Conservation (phyloP, 345 rosid genomes). For the Citrus trifoliata region DNA sequence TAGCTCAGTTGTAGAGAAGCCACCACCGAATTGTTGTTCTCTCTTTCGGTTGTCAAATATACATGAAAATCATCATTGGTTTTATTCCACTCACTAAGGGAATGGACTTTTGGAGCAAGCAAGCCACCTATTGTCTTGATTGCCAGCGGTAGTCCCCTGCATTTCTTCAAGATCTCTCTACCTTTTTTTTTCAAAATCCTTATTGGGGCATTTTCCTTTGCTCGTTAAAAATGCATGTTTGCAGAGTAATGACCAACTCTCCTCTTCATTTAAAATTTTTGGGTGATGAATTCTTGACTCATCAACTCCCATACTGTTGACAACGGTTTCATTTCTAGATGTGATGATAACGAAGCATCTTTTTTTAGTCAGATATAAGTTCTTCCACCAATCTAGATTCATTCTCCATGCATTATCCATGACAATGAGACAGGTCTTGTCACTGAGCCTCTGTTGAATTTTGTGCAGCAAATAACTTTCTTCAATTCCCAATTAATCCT, state of each 20-base stretch:
- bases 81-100: constrained; percentile 37
- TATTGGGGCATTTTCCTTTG: constrained; percentile 21
- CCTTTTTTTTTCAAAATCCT: constrained; percentile 31
- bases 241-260: constrained; percentile 43
- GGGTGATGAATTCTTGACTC: constrained; percentile 37
- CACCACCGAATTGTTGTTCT: constrained; percentile 39
- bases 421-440: constrained; percentile 11
- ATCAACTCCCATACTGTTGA: constrained; percentile 27
- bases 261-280: constrained; percentile 27
- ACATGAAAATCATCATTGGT: constrained; percentile 46
- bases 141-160: constrained; percentile 58
- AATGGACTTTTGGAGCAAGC: neutral
- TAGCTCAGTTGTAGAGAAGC: constrained; percentile 64
- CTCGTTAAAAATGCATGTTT: constrained; percentile 36
- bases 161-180: constrained; percentile 42
- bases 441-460: constrained; percentile 10
- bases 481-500: neutral
- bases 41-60: constrained; percentile 23
- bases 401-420: constrained; percentile 35
- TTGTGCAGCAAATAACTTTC: constrained; percentile 11
- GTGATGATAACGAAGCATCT: constrained; percentile 39
- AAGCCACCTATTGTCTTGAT: constrained; percentile 49
- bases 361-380: constrained; percentile 24
- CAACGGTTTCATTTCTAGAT: constrained; percentile 30
- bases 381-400: constrained; percentile 31